Percentiles rank a stretch among this genome's conserved stretches.
phyloP scores from a whole-genome alignment of 345 rosid genomes.

The Ailanthus altissimus region DNA sequence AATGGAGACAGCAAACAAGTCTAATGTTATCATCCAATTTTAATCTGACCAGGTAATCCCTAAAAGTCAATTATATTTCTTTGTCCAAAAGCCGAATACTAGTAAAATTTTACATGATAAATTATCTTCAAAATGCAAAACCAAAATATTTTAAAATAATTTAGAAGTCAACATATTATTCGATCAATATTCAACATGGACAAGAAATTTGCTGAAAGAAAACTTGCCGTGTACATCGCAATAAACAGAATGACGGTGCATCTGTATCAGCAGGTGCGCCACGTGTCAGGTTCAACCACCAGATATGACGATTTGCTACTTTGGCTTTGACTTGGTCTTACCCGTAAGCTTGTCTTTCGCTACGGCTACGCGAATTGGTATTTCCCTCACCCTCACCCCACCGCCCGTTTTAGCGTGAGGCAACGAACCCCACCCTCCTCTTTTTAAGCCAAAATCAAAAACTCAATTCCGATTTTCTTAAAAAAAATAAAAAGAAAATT shows the following conservation, averaged over 20 bases:
- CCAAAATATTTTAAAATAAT: background rate
- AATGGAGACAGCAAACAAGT: too few species aligned
- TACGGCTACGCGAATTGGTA: slow-evolving; percentile 19
- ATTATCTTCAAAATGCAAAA: background rate
- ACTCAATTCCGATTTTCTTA: background rate
- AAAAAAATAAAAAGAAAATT: background rate
- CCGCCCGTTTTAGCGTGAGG: slow-evolving; percentile 18
- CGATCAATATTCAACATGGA: too few species aligned
- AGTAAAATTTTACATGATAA: too few species aligned
- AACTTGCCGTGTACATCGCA: background rate
- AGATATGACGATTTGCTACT: slow-evolving; percentile 1
- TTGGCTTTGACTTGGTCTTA: slow-evolving; percentile 39
- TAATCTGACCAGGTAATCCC: background rate
- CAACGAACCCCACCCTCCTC: background rate
- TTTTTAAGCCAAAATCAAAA: background rate
- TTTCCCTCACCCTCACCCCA: background rate
- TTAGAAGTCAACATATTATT: background rate
- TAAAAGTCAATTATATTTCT: background rate
- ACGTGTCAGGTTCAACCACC: slow-evolving; percentile 24
- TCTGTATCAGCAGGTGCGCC: slow-evolving; percentile 30
- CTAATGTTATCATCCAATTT: too few species aligned
- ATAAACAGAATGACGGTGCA: background rate
- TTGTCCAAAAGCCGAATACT: too few species aligned
- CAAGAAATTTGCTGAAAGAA: background rate
- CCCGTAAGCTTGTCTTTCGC: slow-evolving; percentile 2